Evolutionary conservation across 2,329 filamentous ascomycete genomes (phyloP), one percentile per base, ranked within the genome.

Genomic region (Monosporascus sp.): DNA sequence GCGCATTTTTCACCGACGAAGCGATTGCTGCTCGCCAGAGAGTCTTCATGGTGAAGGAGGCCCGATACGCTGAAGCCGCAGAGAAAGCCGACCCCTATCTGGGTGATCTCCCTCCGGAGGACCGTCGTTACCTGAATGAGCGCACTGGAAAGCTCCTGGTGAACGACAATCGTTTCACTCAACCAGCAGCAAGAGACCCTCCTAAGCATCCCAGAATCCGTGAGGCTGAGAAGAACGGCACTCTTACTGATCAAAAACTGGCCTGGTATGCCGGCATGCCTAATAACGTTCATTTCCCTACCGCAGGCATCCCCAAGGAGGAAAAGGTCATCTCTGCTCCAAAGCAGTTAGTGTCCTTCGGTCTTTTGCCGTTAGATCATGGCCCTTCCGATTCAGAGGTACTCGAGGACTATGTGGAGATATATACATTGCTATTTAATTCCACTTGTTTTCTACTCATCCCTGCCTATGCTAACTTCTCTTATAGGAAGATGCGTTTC

Each of bases 401-500:
- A 43, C 40, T 43, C 40, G 18, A 43, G 40, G 40, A 43, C 14
- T 18, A 43, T 20, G 11, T 45, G 28, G 20, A 37, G 2, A 22
- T 37, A 38, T 14, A 15, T 45, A 3, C 8, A 26, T 17, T 43
- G 22, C 40, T 43, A 14, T 43, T 18, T 14, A 18, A 43, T 20
- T 18, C 18, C 40, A 43, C 40, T 43, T 20, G 9, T 43, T 15
- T 47, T 11, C 43, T 43, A 49, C 37, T 38, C 46, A 24, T n/a
- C 20, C 11, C 37, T n/a, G 15, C n/a, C 18, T 50, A 41, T 37
- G 44, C 31, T 51, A 43, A 43, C 18, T 18, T 43, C 40, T 17
- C 22, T 18, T 47, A 54, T 71, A 97, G 92, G 94, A 97, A 75
- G 94, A 97, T 56, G 77, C 81, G 5, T 99, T 96, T 68, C 84